A percentile compares a stretch with the other conserved stretches of the same genome.
Evolutionary conservation across 2,329 filamentous ascomycete species (phyloP).

Genomic region (Colletotrichum orchidophilum): DNA sequence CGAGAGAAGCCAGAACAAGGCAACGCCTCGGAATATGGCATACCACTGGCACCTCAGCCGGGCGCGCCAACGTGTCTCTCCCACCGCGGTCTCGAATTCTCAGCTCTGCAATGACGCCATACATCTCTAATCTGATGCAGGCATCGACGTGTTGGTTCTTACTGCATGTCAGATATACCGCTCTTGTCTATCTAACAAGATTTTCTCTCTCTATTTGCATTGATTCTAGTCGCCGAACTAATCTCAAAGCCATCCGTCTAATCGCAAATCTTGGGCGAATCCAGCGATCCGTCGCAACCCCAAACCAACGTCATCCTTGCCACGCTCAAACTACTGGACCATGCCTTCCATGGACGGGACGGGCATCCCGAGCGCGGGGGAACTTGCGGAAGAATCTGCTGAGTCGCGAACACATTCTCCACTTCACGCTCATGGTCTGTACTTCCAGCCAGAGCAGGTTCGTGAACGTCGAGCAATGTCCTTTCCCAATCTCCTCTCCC

Average conservation of each 20-base stretch:
- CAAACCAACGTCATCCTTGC: conserved; percentile 11
- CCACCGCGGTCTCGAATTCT: background rate
- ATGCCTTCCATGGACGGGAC: background rate
- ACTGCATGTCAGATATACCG: background rate
- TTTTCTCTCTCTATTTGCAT: conserved; percentile 3
- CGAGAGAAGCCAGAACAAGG: background rate
- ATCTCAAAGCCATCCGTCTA: background rate
- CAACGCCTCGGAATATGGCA: background rate
- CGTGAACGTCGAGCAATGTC: background rate
- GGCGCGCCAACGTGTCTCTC: background rate
- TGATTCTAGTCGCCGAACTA: conserved; percentile 10
- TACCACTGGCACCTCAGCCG: background rate
- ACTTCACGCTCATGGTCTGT: background rate
- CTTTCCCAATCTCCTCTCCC: background rate
- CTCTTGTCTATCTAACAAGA: conserved; percentile 10
- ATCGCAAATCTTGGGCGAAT: background rate
- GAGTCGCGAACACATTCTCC: background rate
- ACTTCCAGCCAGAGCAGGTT: background rate
- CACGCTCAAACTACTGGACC: conserved; percentile 12
- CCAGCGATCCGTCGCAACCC: background rate
- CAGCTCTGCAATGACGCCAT: conserved; percentile 5
- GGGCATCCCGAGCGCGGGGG: conserved; percentile 3
- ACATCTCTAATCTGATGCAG: conserved; percentile 3
- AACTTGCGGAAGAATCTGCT: background rate
- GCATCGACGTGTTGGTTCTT: background rate